Evolutionary conservation across 1,284 basidiomycete species (phyloP), one percentile per base, ranked within the genome.

Genomic region (Puccinia sorghi): DNA sequence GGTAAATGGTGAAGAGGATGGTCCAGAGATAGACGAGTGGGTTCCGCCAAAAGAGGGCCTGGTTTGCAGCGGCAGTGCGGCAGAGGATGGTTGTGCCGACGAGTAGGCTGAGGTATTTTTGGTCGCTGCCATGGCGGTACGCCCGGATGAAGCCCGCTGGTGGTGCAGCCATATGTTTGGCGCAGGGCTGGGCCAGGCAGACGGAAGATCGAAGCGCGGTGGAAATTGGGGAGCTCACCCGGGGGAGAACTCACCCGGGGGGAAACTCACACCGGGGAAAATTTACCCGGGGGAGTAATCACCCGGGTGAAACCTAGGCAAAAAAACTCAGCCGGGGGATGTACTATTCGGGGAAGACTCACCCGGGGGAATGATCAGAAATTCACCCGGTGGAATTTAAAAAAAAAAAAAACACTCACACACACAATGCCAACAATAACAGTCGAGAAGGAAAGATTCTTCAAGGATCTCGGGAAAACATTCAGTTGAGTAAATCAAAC

Each of bases 1-100:
- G 20, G 66, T 71, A 71, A 20, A 50, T n/a, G 22, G 56, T 78
- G 52, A 61, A 78, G 32, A n/a, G n/a, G 41, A 54, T 71, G 3
- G 67, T 50, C 75, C 75, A 78, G 22, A 78, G 17, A 22, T 78
- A 78, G n/a, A 78, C 27, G 25, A 70, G 37, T 52, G 75, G 75
- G 50, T 70, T 78, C 8, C 46, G 27, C 77, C 77, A 79, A 61
- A 79, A 79, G 8, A 52, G 48, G 3, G 50, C 7, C 20, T 39
- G 52, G 70, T 72, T 79, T 3, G 70, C 70, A 6, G 61, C 8
- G 0, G 57, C 69, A 11, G 69, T 79, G 8, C 39, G 25, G 0
- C 57, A 54, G 27, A 79, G 50, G 37, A 72, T 63, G 7, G 69
- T 7, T 9, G 77, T n/a, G 43, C 77, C 77, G 46, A 79, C 46